Percentiles rank a stretch among this genome's conserved stretches.
Conservation (phyloP, 495 filamentous ascomycete genomes). For the Lophiostoma macrostomum region DNA sequence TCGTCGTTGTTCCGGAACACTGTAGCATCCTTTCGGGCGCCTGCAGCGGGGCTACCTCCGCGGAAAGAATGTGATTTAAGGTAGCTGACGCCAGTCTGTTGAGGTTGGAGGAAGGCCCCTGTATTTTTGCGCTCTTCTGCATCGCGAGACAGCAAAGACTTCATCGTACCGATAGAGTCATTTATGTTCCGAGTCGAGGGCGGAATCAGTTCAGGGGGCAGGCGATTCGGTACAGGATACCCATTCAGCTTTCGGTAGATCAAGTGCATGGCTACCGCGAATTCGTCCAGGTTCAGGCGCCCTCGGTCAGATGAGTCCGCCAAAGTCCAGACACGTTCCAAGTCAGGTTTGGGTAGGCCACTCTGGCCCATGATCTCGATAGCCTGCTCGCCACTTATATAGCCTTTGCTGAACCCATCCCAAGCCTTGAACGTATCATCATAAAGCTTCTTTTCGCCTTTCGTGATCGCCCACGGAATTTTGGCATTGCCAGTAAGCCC, state of each 20-base stretch:
- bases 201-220: conserved; percentile 91
- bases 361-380: conserved; percentile 98
- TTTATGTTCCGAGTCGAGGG: conserved; percentile 93
- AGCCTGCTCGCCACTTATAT: conserved; percentile 85
- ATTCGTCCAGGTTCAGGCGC: conserved; percentile 93
- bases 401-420: conserved; percentile 94
- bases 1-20: conserved; percentile 96
- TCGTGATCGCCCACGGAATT: conserved; percentile 98
- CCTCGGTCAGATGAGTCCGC: conserved; percentile 92
- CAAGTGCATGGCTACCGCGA: conserved; percentile 98
- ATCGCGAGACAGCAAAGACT: conserved; percentile 85
- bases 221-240: conserved; percentile 85
- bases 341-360: conserved; percentile 80
- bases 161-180: conserved; percentile 88
- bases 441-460: conserved; percentile 97
- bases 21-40: conserved; percentile 83
- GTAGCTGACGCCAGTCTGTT: conserved; percentile 97
- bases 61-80: conserved; percentile 94
- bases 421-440: conserved; percentile 94
- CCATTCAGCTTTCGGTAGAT: conserved; percentile 96
- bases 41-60: conserved; percentile 45
- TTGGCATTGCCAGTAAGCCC: conserved; percentile 90
- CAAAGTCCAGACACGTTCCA: conserved; percentile 93
- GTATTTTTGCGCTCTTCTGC: conserved; percentile 80
- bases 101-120: conserved; percentile 81